Base-by-base conservation (phyloP, 306 rosid genomes). In the Prunus persica region DNA sequence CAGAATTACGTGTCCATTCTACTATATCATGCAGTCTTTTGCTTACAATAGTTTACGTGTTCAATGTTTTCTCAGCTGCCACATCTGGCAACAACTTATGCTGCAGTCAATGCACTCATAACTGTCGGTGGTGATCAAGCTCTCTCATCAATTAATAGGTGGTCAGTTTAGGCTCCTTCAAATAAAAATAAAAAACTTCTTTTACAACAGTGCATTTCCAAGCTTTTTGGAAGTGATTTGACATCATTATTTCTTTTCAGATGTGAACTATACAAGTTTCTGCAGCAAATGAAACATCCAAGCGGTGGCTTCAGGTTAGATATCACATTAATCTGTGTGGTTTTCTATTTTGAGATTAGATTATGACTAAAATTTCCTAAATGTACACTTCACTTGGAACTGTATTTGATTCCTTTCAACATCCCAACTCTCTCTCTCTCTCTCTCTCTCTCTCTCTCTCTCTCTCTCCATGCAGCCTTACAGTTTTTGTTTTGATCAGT, bases 41-140 rank as follows among this genome's bases (percentile, higher is more conserved):
- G n/a, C 24, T 77, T 24, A 60, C 65, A 16, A 24, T 74, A 3
- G 58, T 30, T 51, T 25, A 45, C 24, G 6, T 25, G 45, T 50
- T 76, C 5, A n/a, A 14, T 65, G 62, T 85, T 81, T 73, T 83
- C 47, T 73, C 90, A 94, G 98, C 63, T 94, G 89, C 96, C 98
- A 75, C 98, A 94, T 87, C 94, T 94, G 57, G 98, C 97, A 66
- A 94, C 98, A 51, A 94, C 97, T 69, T 92, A 94, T 81, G 97
- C 98, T 84, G 95, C 96, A 11, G 90, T 94, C 77, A 94, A 92
- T 85, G 73, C 97, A 25, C 97, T 94, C 66, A 86, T 94, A 73
- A 88, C 97, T 18, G 46, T 94, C 79, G 97, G 96, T 25, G 86
- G 91, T 86, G 81, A 87, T 62, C 79, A 85, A 85, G 86, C 97